Percentiles rank a stretch among this genome's conserved stretches.
phyloP scores from a whole-genome alignment of 106 monocot species.

The Xerophyta viscosa region DNA sequence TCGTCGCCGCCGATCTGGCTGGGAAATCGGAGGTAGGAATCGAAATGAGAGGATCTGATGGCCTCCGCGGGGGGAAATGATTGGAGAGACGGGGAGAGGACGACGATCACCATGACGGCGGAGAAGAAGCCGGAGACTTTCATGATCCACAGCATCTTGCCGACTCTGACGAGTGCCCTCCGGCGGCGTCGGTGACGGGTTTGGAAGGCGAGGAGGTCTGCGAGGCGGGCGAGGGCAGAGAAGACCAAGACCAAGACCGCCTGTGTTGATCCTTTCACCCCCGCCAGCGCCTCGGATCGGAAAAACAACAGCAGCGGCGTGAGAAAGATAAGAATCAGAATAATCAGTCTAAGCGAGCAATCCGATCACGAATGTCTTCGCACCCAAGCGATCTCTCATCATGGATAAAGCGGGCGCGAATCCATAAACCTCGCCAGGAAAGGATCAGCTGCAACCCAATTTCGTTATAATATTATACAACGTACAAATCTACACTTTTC shows the following conservation, averaged over 20 bases:
- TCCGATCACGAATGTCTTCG: conserved; percentile 19
- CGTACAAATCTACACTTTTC: too few species aligned
- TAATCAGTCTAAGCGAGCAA: background rate
- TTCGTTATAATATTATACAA: too few species aligned
- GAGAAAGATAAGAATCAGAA: background rate
- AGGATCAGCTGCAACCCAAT: too few species aligned
- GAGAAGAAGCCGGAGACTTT: conserved; percentile 70
- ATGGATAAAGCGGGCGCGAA: background rate
- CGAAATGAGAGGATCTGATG: conserved; percentile 71
- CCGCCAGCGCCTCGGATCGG: conserved; percentile 28
- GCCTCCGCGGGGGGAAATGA: conserved; percentile 95
- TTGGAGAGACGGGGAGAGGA: conserved; percentile 81
- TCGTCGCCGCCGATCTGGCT: conserved; percentile 5
- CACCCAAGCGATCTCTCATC: conserved; percentile 8
- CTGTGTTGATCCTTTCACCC: conserved; percentile 12
- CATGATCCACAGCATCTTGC: conserved; percentile 59
- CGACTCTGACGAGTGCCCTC: conserved; percentile 1
- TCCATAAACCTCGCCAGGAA: background rate
- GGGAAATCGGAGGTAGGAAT: conserved; percentile 35
- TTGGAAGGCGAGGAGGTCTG: conserved; percentile 24
- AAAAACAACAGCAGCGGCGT: too few species aligned
- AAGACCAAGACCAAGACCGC: conserved; percentile 2
- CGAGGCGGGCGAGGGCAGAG: conserved; percentile 10
- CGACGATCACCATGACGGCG: conserved; percentile 44
- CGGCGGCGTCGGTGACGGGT: conserved; percentile 17